These are phyloP conservation scores for Jamesozyma piceae DNA, from an alignment of 805 yeast genomes.

Conservation along the genomic window DNA sequence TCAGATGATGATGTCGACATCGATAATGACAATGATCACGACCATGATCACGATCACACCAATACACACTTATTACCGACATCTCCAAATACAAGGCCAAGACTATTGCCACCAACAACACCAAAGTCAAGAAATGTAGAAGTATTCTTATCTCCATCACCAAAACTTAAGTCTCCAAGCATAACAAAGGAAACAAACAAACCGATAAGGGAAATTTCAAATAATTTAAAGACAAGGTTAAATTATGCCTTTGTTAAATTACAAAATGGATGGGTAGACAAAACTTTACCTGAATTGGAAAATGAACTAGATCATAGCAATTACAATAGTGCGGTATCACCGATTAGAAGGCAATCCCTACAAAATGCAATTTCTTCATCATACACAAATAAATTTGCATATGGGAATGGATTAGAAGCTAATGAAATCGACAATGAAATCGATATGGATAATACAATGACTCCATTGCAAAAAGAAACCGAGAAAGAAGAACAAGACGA, in stretches of 20 bases:
- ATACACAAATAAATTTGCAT: slow-evolving; percentile 10
- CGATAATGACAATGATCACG: not conserved
- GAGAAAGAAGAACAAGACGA: slow-evolving; percentile 12
- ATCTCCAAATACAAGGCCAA: slow-evolving; percentile 10
- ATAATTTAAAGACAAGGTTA: slow-evolving; percentile 33
- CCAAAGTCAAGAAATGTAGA: slow-evolving; percentile 27
- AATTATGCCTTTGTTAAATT: slow-evolving; percentile 35
- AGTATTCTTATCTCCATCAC: slow-evolving; percentile 28
- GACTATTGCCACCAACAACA: slow-evolving; percentile 27
- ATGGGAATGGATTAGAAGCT: slow-evolving; percentile 2
- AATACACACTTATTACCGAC: not conserved
- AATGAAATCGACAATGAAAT: slow-evolving; percentile 6
- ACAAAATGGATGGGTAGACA: slow-evolving; percentile 29
- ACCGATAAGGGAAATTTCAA: slow-evolving; percentile 35
- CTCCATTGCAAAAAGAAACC: not conserved
- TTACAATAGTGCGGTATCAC: slow-evolving; percentile 1
- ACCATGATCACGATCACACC: not conserved
- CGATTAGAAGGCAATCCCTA: slow-evolving; percentile 1
- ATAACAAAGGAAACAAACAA: slow-evolving; percentile 14
- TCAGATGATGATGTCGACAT: not conserved
- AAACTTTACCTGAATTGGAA: slow-evolving; percentile 23
- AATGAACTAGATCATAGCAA: slow-evolving; percentile 8
- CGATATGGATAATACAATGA: slow-evolving; percentile 3
- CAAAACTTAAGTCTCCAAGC: slow-evolving; percentile 25
- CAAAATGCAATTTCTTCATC: slow-evolving; percentile 1